Conservation (phyloP, 2,329 filamentous ascomycete species). For the Trichoderma gracile region DNA sequence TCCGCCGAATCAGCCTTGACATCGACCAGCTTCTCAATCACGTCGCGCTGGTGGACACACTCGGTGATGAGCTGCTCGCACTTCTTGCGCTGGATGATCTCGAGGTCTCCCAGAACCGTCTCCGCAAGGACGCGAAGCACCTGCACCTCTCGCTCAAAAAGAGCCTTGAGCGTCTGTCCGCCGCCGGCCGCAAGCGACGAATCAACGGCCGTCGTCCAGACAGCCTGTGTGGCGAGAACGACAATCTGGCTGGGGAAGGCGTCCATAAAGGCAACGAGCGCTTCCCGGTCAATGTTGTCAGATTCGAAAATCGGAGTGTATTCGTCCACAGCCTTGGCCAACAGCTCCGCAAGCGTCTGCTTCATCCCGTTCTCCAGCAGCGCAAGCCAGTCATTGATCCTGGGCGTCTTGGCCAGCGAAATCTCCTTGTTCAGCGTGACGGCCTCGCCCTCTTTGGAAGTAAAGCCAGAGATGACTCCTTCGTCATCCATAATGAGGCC, state of each 20-base stretch:
- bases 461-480: slow-evolving; percentile 84
- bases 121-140: slow-evolving; percentile 83
- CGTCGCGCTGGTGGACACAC: slow-evolving; percentile 95
- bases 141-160: slow-evolving; percentile 82
- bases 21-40: slow-evolving; percentile 81
- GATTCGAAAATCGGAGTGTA: slow-evolving; percentile 78
- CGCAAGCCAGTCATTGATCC: slow-evolving; percentile 98
- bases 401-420: slow-evolving; percentile 86
- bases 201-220: slow-evolving; percentile 89
- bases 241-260: slow-evolving; percentile 92
- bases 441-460: slow-evolving; percentile 90
- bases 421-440: slow-evolving; percentile 88
- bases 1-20: slow-evolving; percentile 71
- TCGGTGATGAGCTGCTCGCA: slow-evolving; percentile 99
- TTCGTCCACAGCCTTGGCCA: slow-evolving; percentile 80
- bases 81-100: slow-evolving; percentile 86
- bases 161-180: slow-evolving; percentile 64
- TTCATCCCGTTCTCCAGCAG: slow-evolving; percentile 94
- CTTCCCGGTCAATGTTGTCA: slow-evolving; percentile 66
- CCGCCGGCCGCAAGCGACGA: slow-evolving; percentile 72
- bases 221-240: slow-evolving; percentile 88
- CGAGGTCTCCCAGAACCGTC: slow-evolving; percentile 86
- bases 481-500: slow-evolving; percentile 91
- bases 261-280: slow-evolving; percentile 77
- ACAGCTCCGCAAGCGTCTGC: slow-evolving; percentile 82